Evolutionary conservation across 306 rosid species (phyloP), one percentile per base, ranked within the genome.

Genomic region (Arachis hypogaea): DNA sequence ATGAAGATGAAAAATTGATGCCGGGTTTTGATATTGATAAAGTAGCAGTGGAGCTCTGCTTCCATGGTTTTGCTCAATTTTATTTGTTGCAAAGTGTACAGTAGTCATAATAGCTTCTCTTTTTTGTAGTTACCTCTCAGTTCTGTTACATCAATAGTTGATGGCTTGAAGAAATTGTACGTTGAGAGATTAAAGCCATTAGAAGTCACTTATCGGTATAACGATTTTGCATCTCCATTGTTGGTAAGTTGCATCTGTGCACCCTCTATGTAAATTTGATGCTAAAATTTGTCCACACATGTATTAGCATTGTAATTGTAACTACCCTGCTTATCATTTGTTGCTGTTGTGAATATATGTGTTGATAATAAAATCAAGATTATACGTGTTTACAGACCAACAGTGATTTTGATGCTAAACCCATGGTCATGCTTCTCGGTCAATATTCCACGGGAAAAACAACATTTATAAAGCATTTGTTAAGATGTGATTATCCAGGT

Each of bases 361-460:
- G 56, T 12, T 70, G 64, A 38, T 78, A 33, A 43, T 69, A 80
- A 82, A 36, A 59, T 11, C 12, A 46, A 9, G 18, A 41, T 11
- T 64, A 33, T 68, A 49, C 40, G 7, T 86, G 61, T 33, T 80
- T 74, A 82, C 85, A 94, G 97, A 83, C 89, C 22, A 79, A 68
- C 73, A 89, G 92, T 77, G 96, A 89, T 65, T 92, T 94, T 84
- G 99, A 94, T 84, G 95, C 99, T n/a, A 94, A 94, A 80, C 99
- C 99, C 28, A 92, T 94, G 97, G 87, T 94, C 63, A 92, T 92
- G 97, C 93, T 94, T 78, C 88, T 92, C 82, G 97, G 99, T 65
- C 99, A 94, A 76, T 94, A 94, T 84, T 94, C 99, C 51, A 94
- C 99, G 0, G 99, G 99, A 50, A 94, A 94, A 76, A 94, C 99